Percentiles rank a stretch among this genome's conserved stretches.
Evolutionary conservation across 768 basidiomycete species (phyloP).

Genomic region (Termitomyces sp.): DNA sequence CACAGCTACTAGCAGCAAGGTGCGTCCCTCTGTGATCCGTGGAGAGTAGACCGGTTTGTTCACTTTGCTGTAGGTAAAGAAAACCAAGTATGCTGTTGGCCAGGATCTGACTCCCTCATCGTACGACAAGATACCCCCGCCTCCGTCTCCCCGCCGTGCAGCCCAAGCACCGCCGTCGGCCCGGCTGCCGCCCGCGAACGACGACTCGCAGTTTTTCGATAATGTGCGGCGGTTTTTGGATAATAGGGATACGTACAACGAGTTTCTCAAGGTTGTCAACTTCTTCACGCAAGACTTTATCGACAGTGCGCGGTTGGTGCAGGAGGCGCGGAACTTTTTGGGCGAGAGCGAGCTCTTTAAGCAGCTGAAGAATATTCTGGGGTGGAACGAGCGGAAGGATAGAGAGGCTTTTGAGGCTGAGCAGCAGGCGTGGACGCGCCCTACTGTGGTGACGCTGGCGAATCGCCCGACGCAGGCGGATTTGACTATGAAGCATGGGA

Average conservation of each 20-base stretch:
- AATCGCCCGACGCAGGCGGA: slow-evolving; percentile 58
- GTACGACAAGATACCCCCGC: slow-evolving; percentile 33
- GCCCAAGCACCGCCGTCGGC: slow-evolving; percentile 21
- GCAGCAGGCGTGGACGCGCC: slow-evolving; percentile 46
- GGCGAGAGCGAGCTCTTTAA: slow-evolving; percentile 74
- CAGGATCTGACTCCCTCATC: slow-evolving; percentile 35
- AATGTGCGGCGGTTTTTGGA: slow-evolving; percentile 74
- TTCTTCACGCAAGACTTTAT: slow-evolving; percentile 94
- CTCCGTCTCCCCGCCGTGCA: slow-evolving; percentile 19
- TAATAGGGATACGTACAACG: slow-evolving; percentile 78
- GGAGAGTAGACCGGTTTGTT: too few species aligned
- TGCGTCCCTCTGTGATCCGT: slow-evolving; percentile 10
- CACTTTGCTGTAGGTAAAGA: slow-evolving; percentile 23
- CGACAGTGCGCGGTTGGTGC: slow-evolving; percentile 77
- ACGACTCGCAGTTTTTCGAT: slow-evolving; percentile 84
- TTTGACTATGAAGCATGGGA: slow-evolving; percentile 70
- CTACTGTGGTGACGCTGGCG: slow-evolving; percentile 34
- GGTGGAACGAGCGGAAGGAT: slow-evolving; percentile 77
- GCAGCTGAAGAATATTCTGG: slow-evolving; percentile 81
- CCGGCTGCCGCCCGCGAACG: slow-evolving; percentile 23
- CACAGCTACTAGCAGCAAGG: slow-evolving; percentile 34
- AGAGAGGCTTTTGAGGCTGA: slow-evolving; percentile 46
- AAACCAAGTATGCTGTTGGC: slow-evolving; percentile 29
- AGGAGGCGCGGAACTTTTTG: slow-evolving; percentile 72
- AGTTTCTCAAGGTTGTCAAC: slow-evolving; percentile 93